Conservation (phyloP, 2,329 filamentous ascomycete genomes). For the Bipolaris victoriae region DNA sequence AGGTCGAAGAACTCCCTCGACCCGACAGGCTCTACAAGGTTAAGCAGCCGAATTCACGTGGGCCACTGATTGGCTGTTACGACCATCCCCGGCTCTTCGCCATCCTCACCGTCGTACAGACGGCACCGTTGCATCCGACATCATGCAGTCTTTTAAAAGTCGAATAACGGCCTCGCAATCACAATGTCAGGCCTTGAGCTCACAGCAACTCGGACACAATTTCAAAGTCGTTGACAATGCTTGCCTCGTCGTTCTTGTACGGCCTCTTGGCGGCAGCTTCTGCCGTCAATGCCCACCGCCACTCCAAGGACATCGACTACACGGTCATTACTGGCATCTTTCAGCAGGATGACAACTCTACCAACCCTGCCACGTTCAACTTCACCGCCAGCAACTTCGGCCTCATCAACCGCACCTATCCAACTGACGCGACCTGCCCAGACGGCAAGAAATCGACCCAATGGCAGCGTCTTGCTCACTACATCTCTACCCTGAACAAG, state of each 20-base stretch:
- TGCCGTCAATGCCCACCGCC: constrained; percentile 22
- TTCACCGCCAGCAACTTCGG: constrained; percentile 64
- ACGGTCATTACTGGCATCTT: constrained; percentile 68
- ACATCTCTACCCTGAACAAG: constrained; percentile 63
- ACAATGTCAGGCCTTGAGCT: background rate
- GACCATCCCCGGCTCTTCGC: background rate
- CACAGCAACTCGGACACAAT: background rate
- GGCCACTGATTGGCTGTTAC: constrained; percentile 29
- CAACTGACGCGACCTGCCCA: constrained; percentile 55
- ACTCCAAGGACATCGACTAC: constrained; percentile 60
- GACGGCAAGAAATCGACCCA: constrained; percentile 57
- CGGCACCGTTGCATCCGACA: constrained; percentile 7
- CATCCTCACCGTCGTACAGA: constrained; percentile 4
- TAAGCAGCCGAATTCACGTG: constrained; percentile 33
- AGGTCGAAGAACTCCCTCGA: constrained; percentile 7
- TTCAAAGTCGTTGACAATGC: constrained; percentile 15
- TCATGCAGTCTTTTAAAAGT: constrained; percentile 16
- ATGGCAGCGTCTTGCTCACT: constrained; percentile 69
- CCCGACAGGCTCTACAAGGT: constrained; percentile 8
- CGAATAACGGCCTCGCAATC: background rate
- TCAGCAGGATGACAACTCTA: constrained; percentile 65
- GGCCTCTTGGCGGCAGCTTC: constrained; percentile 26
- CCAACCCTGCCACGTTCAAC: constrained; percentile 61
- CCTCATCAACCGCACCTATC: constrained; percentile 67
- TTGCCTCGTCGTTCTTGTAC: constrained; percentile 25